A percentile compares a stretch with the other conserved stretches of the same genome.
Evolutionary conservation across 129 eudicot genomes (phyloP).

Genomic region (Logfia minima): DNA sequence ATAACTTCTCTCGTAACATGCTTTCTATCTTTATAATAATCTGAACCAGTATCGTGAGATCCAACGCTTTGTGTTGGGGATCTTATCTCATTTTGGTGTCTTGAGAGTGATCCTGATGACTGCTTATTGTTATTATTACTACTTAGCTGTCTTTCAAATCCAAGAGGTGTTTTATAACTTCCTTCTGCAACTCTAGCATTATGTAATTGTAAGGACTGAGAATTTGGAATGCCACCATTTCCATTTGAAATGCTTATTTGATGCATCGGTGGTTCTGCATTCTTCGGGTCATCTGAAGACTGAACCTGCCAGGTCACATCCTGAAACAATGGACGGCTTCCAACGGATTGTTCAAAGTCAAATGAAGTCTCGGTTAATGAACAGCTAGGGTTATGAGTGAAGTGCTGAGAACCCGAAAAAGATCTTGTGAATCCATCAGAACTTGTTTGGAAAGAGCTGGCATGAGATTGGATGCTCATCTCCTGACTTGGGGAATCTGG

Average conservation of each 20-base stretch:
- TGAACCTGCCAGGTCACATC: constrained; percentile 69
- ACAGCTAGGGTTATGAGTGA: constrained; percentile 91
- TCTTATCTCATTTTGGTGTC: constrained; percentile 46
- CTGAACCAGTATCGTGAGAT: constrained; percentile 69
- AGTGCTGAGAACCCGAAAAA: constrained; percentile 84
- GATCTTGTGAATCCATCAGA: constrained; percentile 92
- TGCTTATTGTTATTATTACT: constrained; percentile 52
- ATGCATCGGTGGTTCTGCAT: constrained; percentile 40
- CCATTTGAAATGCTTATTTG: constrained; percentile 53
- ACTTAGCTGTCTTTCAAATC: constrained; percentile 63
- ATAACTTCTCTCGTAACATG: constrained; percentile 42
- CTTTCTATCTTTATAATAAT: constrained; percentile 53
- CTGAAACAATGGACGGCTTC: constrained; percentile 84
- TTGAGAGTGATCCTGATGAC: constrained; percentile 44
- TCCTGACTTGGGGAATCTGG: constrained; percentile 81
- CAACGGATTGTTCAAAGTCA: constrained; percentile 88
- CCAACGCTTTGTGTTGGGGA: constrained; percentile 69
- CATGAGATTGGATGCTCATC: constrained; percentile 79
- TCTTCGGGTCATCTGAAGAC: constrained; percentile 49
- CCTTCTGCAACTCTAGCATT: constrained; percentile 45
- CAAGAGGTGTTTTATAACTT: constrained; percentile 53
- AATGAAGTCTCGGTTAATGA: constrained; percentile 68
- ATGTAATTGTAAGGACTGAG: constrained; percentile 49
- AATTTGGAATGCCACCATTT: constrained; percentile 49
- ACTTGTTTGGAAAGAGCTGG: constrained; percentile 68